Conservation (phyloP, 257 asterid species). For the Plantago major region DNA sequence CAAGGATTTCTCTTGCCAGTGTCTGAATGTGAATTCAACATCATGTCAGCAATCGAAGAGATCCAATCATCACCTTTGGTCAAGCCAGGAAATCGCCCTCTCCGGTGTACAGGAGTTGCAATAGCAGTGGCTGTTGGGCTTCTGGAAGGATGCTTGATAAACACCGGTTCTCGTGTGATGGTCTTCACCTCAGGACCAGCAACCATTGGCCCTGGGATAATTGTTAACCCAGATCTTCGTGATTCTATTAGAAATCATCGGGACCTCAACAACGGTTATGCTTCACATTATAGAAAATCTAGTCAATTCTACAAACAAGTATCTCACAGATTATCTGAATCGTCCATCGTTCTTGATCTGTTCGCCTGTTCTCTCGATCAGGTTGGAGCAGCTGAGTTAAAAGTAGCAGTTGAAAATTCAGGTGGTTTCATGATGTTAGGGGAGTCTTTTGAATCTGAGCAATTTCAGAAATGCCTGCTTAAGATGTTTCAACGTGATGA, state of each 20-base stretch:
- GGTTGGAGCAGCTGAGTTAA: constrained; percentile 91
- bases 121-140: constrained; percentile 89
- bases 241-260: constrained; percentile 71
- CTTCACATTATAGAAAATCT: constrained; percentile 54
- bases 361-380: constrained; percentile 97
- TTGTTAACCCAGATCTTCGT: constrained; percentile 59
- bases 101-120: constrained; percentile 79
- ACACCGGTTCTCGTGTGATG: constrained; percentile 81
- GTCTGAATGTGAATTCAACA: constrained; percentile 82
- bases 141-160: constrained; percentile 68
- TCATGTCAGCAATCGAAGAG: constrained; percentile 80
- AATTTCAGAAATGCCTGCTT: constrained; percentile 65
- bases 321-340: constrained; percentile 62
- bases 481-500: constrained; percentile 58
- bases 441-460: constrained; percentile 81
- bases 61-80: constrained; percentile 47
- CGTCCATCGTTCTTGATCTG: constrained; percentile 82
- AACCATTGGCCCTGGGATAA: constrained; percentile 80
- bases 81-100: constrained; percentile 70
- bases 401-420: constrained; percentile 61
- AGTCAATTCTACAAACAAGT: constrained; percentile 56
- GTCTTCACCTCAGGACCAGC: constrained; percentile 96
- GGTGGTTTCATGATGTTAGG: constrained; percentile 86
- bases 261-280: constrained; percentile 53
- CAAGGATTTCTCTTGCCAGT: constrained; percentile 69